These are phyloP conservation scores for Harringtonia aguacate DNA, from an alignment of 2,329 filamentous ascomycete genomes.

Conservation along the genomic window DNA sequence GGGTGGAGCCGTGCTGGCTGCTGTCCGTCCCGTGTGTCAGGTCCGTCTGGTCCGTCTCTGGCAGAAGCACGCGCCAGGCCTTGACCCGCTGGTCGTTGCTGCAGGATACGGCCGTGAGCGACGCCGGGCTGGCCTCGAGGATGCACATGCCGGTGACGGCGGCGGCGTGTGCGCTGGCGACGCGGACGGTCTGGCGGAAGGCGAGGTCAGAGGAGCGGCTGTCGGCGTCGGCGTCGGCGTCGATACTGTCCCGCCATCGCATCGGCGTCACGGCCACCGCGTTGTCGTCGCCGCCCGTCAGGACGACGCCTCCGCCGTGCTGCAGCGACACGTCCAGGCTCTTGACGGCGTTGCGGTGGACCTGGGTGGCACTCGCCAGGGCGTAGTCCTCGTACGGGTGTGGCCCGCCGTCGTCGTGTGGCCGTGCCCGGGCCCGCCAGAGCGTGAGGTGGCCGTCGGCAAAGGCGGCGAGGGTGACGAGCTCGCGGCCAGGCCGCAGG, in stretches of 20 bases:
- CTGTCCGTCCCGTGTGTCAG: too few species aligned
- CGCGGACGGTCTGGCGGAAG: slow-evolving; percentile 16
- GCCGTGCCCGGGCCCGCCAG: slow-evolving; percentile 31
- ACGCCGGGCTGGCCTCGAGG: slow-evolving; percentile 11
- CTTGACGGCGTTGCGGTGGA: slow-evolving; percentile 76
- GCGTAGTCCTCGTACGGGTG: slow-evolving; percentile 6
- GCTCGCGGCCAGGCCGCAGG: slow-evolving; percentile 11
- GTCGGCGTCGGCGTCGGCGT: not conserved
- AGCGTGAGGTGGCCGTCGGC: slow-evolving; percentile 70
- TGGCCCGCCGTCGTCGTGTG: not conserved
- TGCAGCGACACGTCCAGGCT: slow-evolving; percentile 32
- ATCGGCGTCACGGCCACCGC: slow-evolving; percentile 49
- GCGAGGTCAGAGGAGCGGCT: slow-evolving; percentile 5
- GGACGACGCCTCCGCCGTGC: slow-evolving; percentile 22
- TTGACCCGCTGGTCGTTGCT: slow-evolving; percentile 55
- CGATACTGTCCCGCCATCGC: slow-evolving; percentile 18
- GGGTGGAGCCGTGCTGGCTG: not conserved
- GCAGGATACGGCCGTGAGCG: slow-evolving; percentile 16
- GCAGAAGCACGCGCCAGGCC: slow-evolving; percentile 32
- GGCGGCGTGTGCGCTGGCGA: slow-evolving; percentile 57
- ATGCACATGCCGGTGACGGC: slow-evolving; percentile 52
- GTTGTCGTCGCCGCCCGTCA: slow-evolving; percentile 85
- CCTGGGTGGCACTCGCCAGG: slow-evolving; percentile 9
- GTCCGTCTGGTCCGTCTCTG: too few species aligned
- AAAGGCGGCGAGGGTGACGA: slow-evolving; percentile 53